phyloP scores from a whole-genome alignment of 768 basidiomycete genomes.

The Russula emetica region DNA sequence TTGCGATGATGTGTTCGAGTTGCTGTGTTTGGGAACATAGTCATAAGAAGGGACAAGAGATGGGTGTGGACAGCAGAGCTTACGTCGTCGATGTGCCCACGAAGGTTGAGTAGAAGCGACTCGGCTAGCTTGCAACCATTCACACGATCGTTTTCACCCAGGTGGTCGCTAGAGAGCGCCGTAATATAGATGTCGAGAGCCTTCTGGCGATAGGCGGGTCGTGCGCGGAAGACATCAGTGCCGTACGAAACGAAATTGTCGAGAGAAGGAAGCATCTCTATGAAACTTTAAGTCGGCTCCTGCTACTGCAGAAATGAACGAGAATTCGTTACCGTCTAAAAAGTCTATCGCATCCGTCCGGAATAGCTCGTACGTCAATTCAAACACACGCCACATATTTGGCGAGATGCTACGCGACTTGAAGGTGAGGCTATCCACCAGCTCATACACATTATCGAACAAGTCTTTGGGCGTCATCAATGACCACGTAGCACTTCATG shows the following conservation, averaged over 20 bases:
- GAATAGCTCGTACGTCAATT: conserved; percentile 77
- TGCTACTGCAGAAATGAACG: neutral
- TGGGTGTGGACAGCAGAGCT: conserved; percentile 29
- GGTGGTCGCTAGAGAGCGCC: conserved; percentile 58
- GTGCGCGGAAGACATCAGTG: conserved; percentile 64
- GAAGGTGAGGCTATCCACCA: conserved; percentile 82
- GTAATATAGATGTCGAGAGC: conserved; percentile 79
- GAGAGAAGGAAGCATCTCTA: conserved; percentile 81
- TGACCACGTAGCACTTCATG: conserved; percentile 1
- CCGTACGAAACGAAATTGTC: conserved; percentile 90
- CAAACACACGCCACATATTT: conserved; percentile 84
- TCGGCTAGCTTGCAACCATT: conserved; percentile 85
- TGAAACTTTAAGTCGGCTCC: conserved; percentile 6
- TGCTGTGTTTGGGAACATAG: conserved; percentile 39
- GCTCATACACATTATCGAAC: conserved; percentile 82
- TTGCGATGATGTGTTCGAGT: conserved; percentile 59
- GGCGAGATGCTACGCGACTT: conserved; percentile 71
- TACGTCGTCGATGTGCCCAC: conserved; percentile 76
- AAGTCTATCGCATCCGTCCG: conserved; percentile 82
- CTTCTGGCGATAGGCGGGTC: conserved; percentile 73
- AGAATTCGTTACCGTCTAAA: conserved; percentile 53
- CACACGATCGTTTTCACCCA: conserved; percentile 81
- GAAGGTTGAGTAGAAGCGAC: conserved; percentile 73
- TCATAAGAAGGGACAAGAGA: conserved; percentile 4
- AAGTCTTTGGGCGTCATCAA: conserved; percentile 49